Percentiles rank a stretch among this genome's conserved stretches.
Conservation (phyloP, 164 flowering plant species). For the Chimonanthus praecox region DNA sequence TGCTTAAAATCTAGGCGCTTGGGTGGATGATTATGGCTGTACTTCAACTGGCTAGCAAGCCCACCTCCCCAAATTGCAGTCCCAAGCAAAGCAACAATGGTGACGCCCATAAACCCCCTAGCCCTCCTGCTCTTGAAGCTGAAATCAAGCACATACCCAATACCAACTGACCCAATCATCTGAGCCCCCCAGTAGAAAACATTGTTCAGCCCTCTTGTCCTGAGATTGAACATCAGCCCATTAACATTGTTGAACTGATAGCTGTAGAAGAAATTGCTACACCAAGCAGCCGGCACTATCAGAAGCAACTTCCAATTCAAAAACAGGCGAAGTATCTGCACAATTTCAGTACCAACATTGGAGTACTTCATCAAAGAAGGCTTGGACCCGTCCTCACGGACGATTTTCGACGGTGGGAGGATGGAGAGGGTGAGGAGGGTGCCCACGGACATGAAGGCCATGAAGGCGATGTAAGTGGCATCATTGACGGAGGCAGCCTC, state of each 20-base stretch:
- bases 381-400: conserved; percentile 66
- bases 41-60: conserved; percentile 64
- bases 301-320: conserved; percentile 77
- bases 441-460: conserved; percentile 75
- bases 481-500: conserved; percentile 66
- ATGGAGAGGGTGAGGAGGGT: conserved; percentile 55
- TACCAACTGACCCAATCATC: conserved; percentile 78
- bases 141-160: conserved; percentile 75
- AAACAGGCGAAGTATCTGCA: conserved; percentile 64
- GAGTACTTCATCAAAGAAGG: conserved; percentile 67
- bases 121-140: conserved; percentile 64
- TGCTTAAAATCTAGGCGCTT: conserved; percentile 61
- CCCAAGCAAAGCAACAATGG: conserved; percentile 46
- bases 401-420: conserved; percentile 52
- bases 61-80: conserved; percentile 92
- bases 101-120: conserved; percentile 70
- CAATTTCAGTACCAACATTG: conserved; percentile 35
- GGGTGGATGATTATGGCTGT: conserved; percentile 29
- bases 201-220: conserved; percentile 88
- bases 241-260: conserved; percentile 93
- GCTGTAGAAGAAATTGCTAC: conserved; percentile 85
- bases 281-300: conserved; percentile 78
- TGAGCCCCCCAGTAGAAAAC: conserved; percentile 98
- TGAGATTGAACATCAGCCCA: conserved; percentile 57
- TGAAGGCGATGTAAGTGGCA: conserved; percentile 81